Base-by-base conservation (phyloP, 495 filamentous ascomycete species). In the Talaromyces ruber region DNA sequence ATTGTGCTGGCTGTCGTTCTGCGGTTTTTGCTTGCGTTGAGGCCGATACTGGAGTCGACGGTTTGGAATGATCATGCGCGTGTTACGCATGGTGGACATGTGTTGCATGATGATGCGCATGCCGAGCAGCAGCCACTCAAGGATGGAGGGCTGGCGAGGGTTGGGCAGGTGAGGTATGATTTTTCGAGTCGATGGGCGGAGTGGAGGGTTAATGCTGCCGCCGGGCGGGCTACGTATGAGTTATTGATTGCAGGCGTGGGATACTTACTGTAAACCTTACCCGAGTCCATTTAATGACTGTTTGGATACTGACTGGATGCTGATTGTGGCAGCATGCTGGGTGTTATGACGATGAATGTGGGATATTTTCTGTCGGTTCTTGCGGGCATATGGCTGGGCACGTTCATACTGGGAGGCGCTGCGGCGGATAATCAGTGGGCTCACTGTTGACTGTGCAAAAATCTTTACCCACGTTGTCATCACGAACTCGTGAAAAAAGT, bases 111-210 rank as follows among this genome's bases (percentile, higher is more conserved):
- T 7, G 52, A 61, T 6, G 59, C 54, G 1, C 34, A 6, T 2
- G 18, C 52, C 11, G 28, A 51, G 11, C 37, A 45, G 4, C 65
- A 67, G 47, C 34, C 39, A 7, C 26, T 64, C 2, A 63, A 63
- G 2, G 64, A 63, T 1, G 11, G 59, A 2, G 50, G 21, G 21
- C 12, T 11, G 25, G 11, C 3, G 11, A 81, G 93, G 0, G 84
- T 93, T 55, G 73, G 80, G 66, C 77, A 71, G 9, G 69, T 79
- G 14, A 60, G 25, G 6, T 62, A 55, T 24, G 72, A 72, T 22
- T 28, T 71, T 8, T 59, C 60, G 30, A 57, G 64, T 9, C 62
- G 68, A 6, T 72, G 67, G 70, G 63, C 66, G 16, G 62, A 64
- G 11, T 74, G 72, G 72, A 64, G 62, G 7, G 64, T 70, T 26